Conservation (phyloP, 139 green algal species). For the Chlamydomonas asymmetrica region DNA sequence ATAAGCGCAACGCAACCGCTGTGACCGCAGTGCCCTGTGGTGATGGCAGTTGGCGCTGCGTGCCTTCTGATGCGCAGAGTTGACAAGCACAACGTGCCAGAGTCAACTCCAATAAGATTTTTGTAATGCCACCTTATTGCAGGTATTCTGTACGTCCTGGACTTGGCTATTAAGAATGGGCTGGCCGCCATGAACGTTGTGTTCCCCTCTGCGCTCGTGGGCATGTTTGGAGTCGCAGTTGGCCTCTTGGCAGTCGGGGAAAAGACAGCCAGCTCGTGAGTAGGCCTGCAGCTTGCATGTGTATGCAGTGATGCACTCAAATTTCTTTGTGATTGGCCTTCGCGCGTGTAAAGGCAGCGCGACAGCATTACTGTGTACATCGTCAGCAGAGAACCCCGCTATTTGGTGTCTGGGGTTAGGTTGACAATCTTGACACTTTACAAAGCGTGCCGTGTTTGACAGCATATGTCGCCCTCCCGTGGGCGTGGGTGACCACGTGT, state of each 20-base stretch:
- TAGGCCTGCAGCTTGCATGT: no score
- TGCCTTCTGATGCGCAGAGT: neutral
- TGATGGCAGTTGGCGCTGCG: neutral
- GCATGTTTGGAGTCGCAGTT: slow-evolving; percentile 63
- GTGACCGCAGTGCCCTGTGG: neutral
- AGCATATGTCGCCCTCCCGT: no score
- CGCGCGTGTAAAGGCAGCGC: no score
- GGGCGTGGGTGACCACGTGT: no score
- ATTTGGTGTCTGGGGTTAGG: no score
- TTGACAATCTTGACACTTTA: no score
- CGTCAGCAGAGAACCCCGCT: no score
- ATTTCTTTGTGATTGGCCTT: no score
- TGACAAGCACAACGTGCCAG: neutral
- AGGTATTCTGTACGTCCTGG: slow-evolving; percentile 47
- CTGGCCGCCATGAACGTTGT: slow-evolving; percentile 29
- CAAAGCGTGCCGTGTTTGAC: no score
- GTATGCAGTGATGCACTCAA: no score
- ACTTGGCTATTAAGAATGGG: slow-evolving; percentile 51
- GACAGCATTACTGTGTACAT: no score
- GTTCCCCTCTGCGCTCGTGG: slow-evolving; percentile 49
- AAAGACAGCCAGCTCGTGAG: slow-evolving; percentile 36
- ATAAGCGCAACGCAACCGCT: neutral
- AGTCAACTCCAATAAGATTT: neutral
- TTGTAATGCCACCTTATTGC: neutral
- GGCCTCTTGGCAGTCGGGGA: slow-evolving; percentile 48